Base-by-base conservation (phyloP, 2,329 filamentous ascomycete genomes). In the Colletotrichum falcatum region DNA sequence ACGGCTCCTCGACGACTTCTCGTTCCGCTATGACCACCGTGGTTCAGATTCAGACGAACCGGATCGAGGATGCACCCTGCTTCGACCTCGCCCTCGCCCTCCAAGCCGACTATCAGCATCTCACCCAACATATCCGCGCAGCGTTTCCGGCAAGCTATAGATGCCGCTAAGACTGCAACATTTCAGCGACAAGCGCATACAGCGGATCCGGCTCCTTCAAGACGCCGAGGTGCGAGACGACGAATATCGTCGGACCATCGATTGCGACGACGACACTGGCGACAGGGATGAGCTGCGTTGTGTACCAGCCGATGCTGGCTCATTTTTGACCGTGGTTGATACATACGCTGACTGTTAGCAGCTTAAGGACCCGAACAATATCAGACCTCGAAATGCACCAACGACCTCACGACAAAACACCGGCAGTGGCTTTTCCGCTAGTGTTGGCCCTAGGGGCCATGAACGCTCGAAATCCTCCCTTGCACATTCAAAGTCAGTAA, bases 391-490 rank as follows among this genome's bases (percentile, higher is more conserved):
- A 59, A 74, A 63, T 33, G 55, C 72, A 11, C 58, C 74, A 53
- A 64, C 58, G 26, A 28, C 76, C 30, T 75, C 79, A 6, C 68
- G 68, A 65, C 61, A 71, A 28, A 59, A 54, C 37, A 18, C 61
- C 0, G 81, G 82, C 63, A 84, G 81, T 72, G 84, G 82, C 71
- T 89, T 90, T 72, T 84, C 87, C 18, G 87, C 84, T 71, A 91
- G 88, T 75, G 78, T 89, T 35, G 89, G 90, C 1, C 83, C 86
- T 16, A 84, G 83, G 18, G 86, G 89, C 73, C 75, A 81, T 70
- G 80, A 83, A 78, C 86, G 88, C 64, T 84, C 87, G 3, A 84
- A 88, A 72, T 84, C 87, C 8, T 83, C 88, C 44, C 81, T 88
- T 53, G 81, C 84, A 64, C 58, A 66, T 26, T 49, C 66, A 51